A percentile compares a stretch with the other conserved stretches of the same genome.
Conservation (phyloP, 2,329 filamentous ascomycete species). For the Claviceps citrina region DNA sequence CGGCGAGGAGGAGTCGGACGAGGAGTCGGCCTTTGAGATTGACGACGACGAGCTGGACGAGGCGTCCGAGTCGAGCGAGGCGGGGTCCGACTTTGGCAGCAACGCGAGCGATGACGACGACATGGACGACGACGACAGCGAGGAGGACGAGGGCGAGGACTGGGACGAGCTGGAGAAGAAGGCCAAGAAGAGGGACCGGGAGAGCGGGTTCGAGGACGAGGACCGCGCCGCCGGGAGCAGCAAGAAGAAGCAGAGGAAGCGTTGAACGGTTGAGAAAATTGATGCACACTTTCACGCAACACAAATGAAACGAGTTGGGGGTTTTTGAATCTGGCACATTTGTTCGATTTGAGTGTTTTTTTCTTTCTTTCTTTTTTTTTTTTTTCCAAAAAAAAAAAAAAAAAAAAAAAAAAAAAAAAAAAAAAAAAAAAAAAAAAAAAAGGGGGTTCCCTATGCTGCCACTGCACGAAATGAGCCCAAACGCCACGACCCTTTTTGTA, state of each 20-base stretch:
- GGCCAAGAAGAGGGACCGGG: conserved; percentile 70
- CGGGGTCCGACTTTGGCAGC: conserved; percentile 86
- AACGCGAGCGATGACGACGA: conserved; percentile 63
- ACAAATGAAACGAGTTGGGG: no score
- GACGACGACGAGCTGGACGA: conserved; percentile 75
- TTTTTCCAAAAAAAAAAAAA: no score
- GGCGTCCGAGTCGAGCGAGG: conserved; percentile 58
- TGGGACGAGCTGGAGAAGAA: conserved; percentile 94
- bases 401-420: no score
- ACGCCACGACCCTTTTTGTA: no score
- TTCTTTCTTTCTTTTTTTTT: no score
- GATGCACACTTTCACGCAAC: no score
- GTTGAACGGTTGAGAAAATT: no score
- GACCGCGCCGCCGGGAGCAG: conserved; percentile 45
- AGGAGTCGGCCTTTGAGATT: conserved; percentile 87
- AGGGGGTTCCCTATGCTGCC: no score
- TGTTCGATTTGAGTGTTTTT: no score
- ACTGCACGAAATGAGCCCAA: no score
- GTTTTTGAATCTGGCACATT: no score
- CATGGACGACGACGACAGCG: conserved; percentile 43
- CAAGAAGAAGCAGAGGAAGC: conserved; percentile 42
- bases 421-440: no score
- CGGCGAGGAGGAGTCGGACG: conserved; percentile 61
- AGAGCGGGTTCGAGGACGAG: conserved; percentile 36
- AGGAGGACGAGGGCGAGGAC: conserved; percentile 68